A percentile compares a stretch with the other conserved stretches of the same genome.
Conservation (phyloP, 495 filamentous ascomycete genomes). For the Extremus antarcticus region DNA sequence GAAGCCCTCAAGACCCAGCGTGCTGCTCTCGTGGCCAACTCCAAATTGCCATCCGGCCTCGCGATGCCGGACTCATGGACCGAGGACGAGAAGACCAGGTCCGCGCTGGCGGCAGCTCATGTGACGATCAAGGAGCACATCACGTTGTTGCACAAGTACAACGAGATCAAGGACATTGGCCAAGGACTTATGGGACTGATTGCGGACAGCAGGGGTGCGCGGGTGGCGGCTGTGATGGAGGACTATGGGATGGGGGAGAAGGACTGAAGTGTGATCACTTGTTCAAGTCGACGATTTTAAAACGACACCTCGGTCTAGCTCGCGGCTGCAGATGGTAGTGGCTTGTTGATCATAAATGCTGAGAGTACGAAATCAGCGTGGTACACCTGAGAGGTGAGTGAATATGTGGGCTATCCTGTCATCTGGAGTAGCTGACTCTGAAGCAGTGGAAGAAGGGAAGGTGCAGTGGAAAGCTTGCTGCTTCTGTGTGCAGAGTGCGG, state of each 20-base stretch:
- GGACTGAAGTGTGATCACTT: too few relatives aligned
- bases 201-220: slow-evolving; percentile 56
- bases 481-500: too few relatives aligned
- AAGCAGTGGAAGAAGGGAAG: too few relatives aligned
- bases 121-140: slow-evolving; percentile 55
- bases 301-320: too few relatives aligned
- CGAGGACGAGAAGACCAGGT: slow-evolving; percentile 8
- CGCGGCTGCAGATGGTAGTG: too few relatives aligned
- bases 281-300: too few relatives aligned
- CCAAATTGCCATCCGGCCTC: slow-evolving; percentile 6
- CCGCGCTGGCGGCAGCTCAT: slow-evolving; percentile 22
- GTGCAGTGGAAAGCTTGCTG: too few relatives aligned
- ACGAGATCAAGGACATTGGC: slow-evolving; percentile 65
- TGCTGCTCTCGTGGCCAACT: slow-evolving; percentile 4
- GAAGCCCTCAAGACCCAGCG: slow-evolving; percentile 8
- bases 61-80: slow-evolving; percentile 17
- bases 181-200: slow-evolving; percentile 64
- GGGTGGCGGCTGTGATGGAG: slow-evolving; percentile 50
- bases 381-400: too few relatives aligned
- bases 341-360: too few relatives aligned
- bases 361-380: too few relatives aligned
- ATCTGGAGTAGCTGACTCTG: too few relatives aligned
- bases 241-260: slow-evolving; percentile 36
- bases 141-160: slow-evolving; percentile 59
- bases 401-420: too few relatives aligned